Conservation (phyloP, 306 rosid species). For the Inga oerstediana region DNA sequence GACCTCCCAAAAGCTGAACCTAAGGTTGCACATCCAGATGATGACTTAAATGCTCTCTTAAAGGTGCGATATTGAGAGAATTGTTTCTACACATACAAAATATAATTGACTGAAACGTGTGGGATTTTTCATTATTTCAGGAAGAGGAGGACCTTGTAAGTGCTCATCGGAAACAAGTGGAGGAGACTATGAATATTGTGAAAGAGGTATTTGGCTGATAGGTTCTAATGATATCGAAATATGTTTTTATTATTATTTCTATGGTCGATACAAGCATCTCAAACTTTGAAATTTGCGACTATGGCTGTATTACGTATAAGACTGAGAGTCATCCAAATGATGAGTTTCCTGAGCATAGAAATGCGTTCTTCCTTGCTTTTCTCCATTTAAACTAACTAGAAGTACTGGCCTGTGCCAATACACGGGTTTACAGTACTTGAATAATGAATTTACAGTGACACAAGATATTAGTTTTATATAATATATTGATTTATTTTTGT, state of each 20-base stretch:
- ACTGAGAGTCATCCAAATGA: not conserved
- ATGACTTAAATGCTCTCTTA: constrained; percentile 84
- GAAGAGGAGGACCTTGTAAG: constrained; percentile 98
- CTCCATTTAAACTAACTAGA: not conserved
- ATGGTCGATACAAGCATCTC: not conserved
- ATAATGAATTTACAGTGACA: not conserved
- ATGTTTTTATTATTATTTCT: constrained; percentile 11
- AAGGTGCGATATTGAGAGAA: constrained; percentile 56
- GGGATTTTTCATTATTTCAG: constrained; percentile 50
- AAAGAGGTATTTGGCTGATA: constrained; percentile 68
- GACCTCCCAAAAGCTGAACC: constrained; percentile 69
- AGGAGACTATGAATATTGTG: constrained; percentile 97
- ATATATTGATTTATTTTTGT: not conserved
- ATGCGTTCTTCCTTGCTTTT: constrained; percentile 12
- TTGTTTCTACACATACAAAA: not conserved
- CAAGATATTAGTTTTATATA: not conserved
- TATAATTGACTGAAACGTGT: constrained; percentile 12
- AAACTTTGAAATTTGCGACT: not conserved
- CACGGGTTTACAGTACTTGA: not conserved
- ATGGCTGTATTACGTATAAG: not conserved
- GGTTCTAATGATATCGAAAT: constrained; percentile 8
- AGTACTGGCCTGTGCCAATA: not conserved
- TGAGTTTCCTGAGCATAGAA: constrained; percentile 8
- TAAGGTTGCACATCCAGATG: constrained; percentile 60
- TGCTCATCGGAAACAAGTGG: constrained; percentile 98